Evolutionary conservation across 805 yeast genomes (phyloP), one percentile per base, ranked within the genome.

Genomic region (Candida xyloterini): DNA sequence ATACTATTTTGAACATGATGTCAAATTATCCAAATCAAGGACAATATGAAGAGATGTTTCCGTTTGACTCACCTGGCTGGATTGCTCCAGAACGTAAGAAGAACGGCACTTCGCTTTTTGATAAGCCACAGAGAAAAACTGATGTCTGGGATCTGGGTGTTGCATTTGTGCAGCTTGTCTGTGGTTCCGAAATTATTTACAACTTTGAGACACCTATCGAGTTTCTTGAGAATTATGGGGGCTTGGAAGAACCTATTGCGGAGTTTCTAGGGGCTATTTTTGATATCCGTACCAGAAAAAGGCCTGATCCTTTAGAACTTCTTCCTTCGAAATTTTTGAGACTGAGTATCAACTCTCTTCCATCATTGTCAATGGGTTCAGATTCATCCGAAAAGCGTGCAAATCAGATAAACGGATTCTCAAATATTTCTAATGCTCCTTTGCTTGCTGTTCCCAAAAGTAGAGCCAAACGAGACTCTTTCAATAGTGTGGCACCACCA

Each of bases 121-220:
- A 61, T 25, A 76, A 71, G 41, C 81, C 84, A 10, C 82, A 82
- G 42, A 68, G 89, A 26, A 85, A 88, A 59, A 81, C 96, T 0
- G 99, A 93, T 65, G 83, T 93, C 8, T 93, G 98, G 98, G 85
- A 85, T 55, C 63, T 89, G 27, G 99, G 97, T 7, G 86, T 86
- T 0, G 59, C 84, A 6, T 81, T 91, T 49, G 70, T 80, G 13
- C 79, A 84, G 47, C 66, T 81, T 57, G 68, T 86, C 4, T 67
- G 73, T 30, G 91, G 95, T 0, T 63, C 69, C 2, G 79, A 76
- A 33, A 66, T 73, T 1, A 63, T 76, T 1, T 70, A 76, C 9
- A 76, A 73, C 16, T 83, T 68, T 51, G 64, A 72, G 4, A 75
- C 79, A 1, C 88, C 91, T 0, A 67, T 68, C 27, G 85, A 79